Percentiles rank a stretch among this genome's conserved stretches.
phyloP scores from a whole-genome alignment of 2,329 filamentous ascomycete species.

The Didymella glomerata region DNA sequence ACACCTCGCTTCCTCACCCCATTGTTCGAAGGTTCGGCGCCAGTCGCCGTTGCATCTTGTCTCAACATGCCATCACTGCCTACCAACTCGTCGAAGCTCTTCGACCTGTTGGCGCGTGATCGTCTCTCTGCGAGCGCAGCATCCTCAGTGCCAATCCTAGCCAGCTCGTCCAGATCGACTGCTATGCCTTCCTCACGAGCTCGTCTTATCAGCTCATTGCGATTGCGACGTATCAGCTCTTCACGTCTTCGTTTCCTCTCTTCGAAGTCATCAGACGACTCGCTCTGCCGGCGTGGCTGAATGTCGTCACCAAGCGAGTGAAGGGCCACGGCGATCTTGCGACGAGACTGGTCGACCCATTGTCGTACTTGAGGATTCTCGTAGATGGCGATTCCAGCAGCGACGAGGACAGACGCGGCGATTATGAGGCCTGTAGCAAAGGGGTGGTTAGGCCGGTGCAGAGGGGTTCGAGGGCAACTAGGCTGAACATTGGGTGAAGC shows the following conservation, averaged over 20 bases:
- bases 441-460: conserved; percentile 39
- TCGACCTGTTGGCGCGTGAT: conserved; percentile 31
- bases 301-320: conserved; percentile 69
- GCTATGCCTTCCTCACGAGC: conserved; percentile 53
- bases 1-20: conserved; percentile 42
- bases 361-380: conserved; percentile 69
- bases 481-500: conserved; percentile 20
- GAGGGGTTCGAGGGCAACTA: conserved; percentile 20
- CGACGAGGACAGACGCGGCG: conserved; percentile 67
- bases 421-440: conserved; percentile 65
- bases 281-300: conserved; percentile 52
- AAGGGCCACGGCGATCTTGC: conserved; percentile 67
- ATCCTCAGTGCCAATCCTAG: conserved; percentile 44
- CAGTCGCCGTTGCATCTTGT: conserved; percentile 37
- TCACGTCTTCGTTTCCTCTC: conserved; percentile 40
- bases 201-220: conserved; percentile 47
- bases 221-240: conserved; percentile 46
- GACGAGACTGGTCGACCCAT: conserved; percentile 69
- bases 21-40: conserved; percentile 28
- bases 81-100: conserved; percentile 54
- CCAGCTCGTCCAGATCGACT: conserved; percentile 53
- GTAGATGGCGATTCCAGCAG: conserved; percentile 69
- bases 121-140: conserved; percentile 33
- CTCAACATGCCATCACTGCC: conserved; percentile 52
- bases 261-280: conserved; percentile 46